These are phyloP conservation scores for Panus rudis DNA, from an alignment of 768 basidiomycete genomes.

Conservation along the genomic window DNA sequence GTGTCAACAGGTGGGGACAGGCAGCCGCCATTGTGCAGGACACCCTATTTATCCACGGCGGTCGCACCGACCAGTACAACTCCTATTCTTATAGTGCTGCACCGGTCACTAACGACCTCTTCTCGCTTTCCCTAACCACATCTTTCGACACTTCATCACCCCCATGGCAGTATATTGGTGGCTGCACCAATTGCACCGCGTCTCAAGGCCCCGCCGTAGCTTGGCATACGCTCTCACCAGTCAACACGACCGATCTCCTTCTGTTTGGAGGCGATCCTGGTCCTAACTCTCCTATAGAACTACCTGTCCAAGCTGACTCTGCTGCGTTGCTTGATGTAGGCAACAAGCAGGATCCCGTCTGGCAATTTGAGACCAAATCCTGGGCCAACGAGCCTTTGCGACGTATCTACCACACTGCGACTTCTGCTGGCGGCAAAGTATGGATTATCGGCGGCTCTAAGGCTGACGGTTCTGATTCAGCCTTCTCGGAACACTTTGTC, in stretches of 20 bases:
- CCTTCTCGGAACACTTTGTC: slow-evolving; percentile 56
- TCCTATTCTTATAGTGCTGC: slow-evolving; percentile 68
- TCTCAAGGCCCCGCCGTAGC: slow-evolving; percentile 57
- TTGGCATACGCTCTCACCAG: slow-evolving; percentile 75
- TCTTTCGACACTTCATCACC: slow-evolving; percentile 55
- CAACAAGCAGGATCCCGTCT: slow-evolving; percentile 32
- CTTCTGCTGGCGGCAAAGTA: slow-evolving; percentile 42
- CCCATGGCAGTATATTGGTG: slow-evolving; percentile 59
- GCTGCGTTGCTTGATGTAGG: slow-evolving; percentile 46
- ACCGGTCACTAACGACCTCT: slow-evolving; percentile 62
- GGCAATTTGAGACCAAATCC: slow-evolving; percentile 37
- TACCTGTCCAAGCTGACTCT: slow-evolving; percentile 54
- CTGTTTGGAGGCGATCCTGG: slow-evolving; percentile 75
- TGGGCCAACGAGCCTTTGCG: slow-evolving; percentile 68
- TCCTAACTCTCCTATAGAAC: slow-evolving; percentile 44
- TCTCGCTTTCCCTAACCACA: slow-evolving; percentile 56
- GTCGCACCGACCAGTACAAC: slow-evolving; percentile 65
- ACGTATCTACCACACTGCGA: slow-evolving; percentile 69
- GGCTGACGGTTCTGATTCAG: slow-evolving; percentile 68
- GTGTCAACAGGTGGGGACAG: slow-evolving; percentile 71
- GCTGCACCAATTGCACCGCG: slow-evolving; percentile 34
- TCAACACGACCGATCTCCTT: slow-evolving; percentile 45
- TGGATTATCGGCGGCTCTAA: slow-evolving; percentile 77
- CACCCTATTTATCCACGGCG: slow-evolving; percentile 69
- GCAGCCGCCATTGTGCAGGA: slow-evolving; percentile 53